Evolutionary conservation across 305 asterid genomes (phyloP).

Genomic region (Fraxinus platypoda): DNA sequence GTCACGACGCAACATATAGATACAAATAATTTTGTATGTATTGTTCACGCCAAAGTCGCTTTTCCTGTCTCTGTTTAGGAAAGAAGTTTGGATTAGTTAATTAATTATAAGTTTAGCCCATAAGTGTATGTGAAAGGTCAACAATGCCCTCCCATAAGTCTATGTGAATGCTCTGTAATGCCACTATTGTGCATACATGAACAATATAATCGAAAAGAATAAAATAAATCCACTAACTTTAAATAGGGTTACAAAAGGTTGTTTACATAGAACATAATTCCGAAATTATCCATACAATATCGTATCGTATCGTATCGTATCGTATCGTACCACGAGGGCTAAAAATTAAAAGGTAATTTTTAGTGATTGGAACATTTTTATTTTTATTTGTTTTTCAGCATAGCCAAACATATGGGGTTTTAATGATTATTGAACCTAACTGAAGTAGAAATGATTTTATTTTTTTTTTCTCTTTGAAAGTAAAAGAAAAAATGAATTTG

Average conservation of each 20-base stretch:
- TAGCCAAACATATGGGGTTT: too few relatives aligned
- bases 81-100: conserved; percentile 10
- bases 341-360: background rate
- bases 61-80: conserved; percentile 44
- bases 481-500: background rate
- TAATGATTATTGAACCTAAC: background rate
- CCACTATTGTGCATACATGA: background rate
- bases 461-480: too few relatives aligned
- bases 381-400: background rate
- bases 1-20: conserved; percentile 22
- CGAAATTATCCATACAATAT: background rate
- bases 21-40: conserved; percentile 18
- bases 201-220: background rate
- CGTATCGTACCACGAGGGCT: background rate
- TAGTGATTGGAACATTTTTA: too few relatives aligned
- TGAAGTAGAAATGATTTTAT: background rate
- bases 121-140: conserved; percentile 5
- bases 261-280: background rate
- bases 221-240: too few relatives aligned
- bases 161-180: too few relatives aligned
- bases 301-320: too few relatives aligned
- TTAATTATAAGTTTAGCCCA: background rate
- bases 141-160: conserved; percentile 29
- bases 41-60: conserved; percentile 45
- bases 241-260: background rate